These are phyloP conservation scores for Cardiospermum halicacabum DNA, from an alignment of 345 rosid genomes.

Conservation along the genomic window DNA sequence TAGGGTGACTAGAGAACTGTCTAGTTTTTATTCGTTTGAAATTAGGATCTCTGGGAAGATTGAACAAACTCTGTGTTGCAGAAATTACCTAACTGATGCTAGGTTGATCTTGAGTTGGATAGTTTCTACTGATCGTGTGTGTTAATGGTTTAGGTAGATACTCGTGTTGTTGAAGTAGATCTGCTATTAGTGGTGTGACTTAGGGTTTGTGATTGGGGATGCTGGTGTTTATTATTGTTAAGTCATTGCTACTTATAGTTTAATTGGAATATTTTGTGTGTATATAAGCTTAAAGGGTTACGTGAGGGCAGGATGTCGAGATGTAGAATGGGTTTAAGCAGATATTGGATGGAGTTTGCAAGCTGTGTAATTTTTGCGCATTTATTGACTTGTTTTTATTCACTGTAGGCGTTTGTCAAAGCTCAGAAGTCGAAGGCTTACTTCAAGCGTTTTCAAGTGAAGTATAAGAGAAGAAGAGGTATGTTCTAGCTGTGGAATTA, in stretches of 20 bases:
- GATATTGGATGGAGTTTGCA: background rate
- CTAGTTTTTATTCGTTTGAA: background rate
- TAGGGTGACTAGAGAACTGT: background rate
- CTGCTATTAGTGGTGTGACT: background rate
- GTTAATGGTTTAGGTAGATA: background rate
- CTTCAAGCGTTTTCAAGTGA: conserved; percentile 68
- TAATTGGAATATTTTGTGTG: background rate
- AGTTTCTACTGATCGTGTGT: background rate
- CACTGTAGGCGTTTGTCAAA: conserved; percentile 43
- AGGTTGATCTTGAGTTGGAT: background rate
- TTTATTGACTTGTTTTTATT: background rate
- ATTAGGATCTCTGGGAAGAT: background rate
- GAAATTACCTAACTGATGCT: background rate
- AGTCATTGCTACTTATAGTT: background rate
- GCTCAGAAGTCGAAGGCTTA: conserved; percentile 50
- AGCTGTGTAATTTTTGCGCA: too few species aligned
- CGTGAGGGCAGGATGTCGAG: background rate
- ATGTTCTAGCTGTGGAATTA: background rate
- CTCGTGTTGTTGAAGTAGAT: background rate
- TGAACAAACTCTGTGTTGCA: background rate
- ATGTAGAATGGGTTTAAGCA: background rate
- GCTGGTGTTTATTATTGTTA: background rate
- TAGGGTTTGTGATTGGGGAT: background rate
- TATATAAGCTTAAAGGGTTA: background rate
- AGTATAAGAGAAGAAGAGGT: conserved; percentile 74